Conservation (phyloP, 2,329 filamentous ascomycete species). For the Aaosphaeria arxii region DNA sequence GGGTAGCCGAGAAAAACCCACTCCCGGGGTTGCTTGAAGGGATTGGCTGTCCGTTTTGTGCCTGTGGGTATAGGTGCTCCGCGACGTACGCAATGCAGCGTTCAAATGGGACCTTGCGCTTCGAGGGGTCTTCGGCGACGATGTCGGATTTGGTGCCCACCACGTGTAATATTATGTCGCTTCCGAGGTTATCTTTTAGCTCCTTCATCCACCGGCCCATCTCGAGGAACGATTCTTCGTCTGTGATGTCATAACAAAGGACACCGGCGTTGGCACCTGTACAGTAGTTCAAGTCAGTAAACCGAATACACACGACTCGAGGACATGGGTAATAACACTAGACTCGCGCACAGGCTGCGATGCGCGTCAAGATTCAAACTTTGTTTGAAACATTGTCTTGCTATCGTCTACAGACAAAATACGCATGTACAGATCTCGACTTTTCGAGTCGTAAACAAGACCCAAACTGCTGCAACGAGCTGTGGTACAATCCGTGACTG, state of each 20-base stretch:
- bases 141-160: slow-evolving; percentile 80
- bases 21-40: slow-evolving; percentile 21
- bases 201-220: slow-evolving; percentile 92
- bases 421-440: no score
- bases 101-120: slow-evolving; percentile 87
- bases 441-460: no score
- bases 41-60: slow-evolving; percentile 38
- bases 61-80: slow-evolving; percentile 77
- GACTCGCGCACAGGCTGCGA: no score
- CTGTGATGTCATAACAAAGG: slow-evolving; percentile 91
- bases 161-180: slow-evolving; percentile 85
- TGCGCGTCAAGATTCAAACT: no score
- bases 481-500: no score
- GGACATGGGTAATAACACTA: neutral
- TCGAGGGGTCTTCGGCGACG: slow-evolving; percentile 75
- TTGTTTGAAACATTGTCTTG: no score
- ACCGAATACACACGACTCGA: neutral
- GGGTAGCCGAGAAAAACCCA: slow-evolving; percentile 6
- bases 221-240: slow-evolving; percentile 79
- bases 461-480: no score
- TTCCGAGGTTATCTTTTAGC: slow-evolving; percentile 71
- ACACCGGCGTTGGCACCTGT: slow-evolving; percentile 85
- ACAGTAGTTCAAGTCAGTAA: slow-evolving; percentile 3
- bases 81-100: slow-evolving; percentile 94
- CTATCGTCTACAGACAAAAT: no score